Evolutionary conservation across 2,329 filamentous ascomycete genomes (phyloP), one percentile per base, ranked within the genome.

Genomic region (Nannizzia gypsea): DNA sequence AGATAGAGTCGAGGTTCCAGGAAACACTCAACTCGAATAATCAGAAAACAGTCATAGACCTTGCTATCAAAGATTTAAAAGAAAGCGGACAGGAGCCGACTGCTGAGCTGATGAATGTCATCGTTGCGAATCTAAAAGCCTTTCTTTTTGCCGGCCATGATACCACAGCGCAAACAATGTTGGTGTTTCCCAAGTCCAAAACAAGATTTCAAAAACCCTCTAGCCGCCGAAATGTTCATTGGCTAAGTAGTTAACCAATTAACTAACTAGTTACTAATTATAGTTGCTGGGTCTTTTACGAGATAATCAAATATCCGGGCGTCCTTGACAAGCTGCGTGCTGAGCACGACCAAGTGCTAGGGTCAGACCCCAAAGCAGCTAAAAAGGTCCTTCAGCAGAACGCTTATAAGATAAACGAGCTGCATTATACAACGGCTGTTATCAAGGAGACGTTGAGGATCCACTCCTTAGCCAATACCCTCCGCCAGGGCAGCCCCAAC

Each of bases 381-480:
- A 72, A 71, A 1, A 63, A 61, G 57, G 31, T 69, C 67, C 13
- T 71, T 79, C 44, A 67, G 67, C 40, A 65, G 68, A 3, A 69
- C 76, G 42, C 76, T 73, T 15, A 69, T 70, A 34, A 70, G 1
- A 69, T 82, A 38, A 79, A 79, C 63, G 70, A 75, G 36, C 72
- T 84, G 42, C 70, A 74, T 0, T 82, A 81, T 66, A 81, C 80
- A 0, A 72, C 72, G 1, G 80, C 80, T 22, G 74, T 82, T 1
- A 76, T 82, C 62, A 81, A 81, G 60, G 82, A 84, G 66, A 74
- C 75, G 0, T 71, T 84, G 2, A 74, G 81, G 0, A 64, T 83
- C 26, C 80, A 77, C 63, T 78, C 80, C 0, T 75, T 80, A 56
- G 66, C 57, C 61, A 22, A 64, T 56, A 26, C 59, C 61, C 38